These are phyloP conservation scores for Mortierella sp. DNA, from an alignment of 371 early-diverging fungal species.

Conservation along the genomic window DNA sequence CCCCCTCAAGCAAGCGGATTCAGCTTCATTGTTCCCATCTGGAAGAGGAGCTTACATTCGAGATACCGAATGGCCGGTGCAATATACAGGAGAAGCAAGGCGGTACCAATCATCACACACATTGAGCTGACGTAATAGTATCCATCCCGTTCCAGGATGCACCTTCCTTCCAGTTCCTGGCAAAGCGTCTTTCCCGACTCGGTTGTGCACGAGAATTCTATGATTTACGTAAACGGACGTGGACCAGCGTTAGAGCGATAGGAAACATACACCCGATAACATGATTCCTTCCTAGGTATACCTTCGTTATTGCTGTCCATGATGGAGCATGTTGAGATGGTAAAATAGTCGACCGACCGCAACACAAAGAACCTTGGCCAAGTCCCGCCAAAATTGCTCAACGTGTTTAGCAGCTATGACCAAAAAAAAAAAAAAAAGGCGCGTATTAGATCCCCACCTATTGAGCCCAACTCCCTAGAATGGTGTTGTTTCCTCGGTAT, in stretches of 20 bases:
- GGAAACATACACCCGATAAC: no score
- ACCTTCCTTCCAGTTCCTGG: constrained; percentile 67
- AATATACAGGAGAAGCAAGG: constrained; percentile 70
- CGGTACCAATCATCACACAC: constrained; percentile 73
- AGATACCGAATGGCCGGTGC: constrained; percentile 74
- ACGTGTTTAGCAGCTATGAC: constrained; percentile 83
- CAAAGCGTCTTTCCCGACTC: constrained; percentile 72
- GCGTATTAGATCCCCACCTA: no score
- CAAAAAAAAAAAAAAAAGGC: no score
- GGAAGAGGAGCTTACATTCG: constrained; percentile 60
- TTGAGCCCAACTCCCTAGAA: no score
- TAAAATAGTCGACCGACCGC: constrained; percentile 90
- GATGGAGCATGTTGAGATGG: constrained; percentile 74
- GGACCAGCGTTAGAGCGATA: no score
- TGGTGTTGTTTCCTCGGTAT: no score
- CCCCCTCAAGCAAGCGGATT: no score
- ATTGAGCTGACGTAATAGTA: constrained; percentile 82
- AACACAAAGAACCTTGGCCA: constrained; percentile 96
- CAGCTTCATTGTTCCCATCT: no score
- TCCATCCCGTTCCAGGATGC: constrained; percentile 78
- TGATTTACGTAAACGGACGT: no score
- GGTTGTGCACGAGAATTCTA: constrained; percentile 64
- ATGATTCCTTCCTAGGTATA: constrained; percentile 17
- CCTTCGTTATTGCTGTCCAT: constrained; percentile 53
- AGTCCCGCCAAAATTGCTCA: constrained; percentile 97